These are phyloP conservation scores for Bacidia gigantensis DNA, from an alignment of 495 filamentous ascomycete species.

Conservation along the genomic window DNA sequence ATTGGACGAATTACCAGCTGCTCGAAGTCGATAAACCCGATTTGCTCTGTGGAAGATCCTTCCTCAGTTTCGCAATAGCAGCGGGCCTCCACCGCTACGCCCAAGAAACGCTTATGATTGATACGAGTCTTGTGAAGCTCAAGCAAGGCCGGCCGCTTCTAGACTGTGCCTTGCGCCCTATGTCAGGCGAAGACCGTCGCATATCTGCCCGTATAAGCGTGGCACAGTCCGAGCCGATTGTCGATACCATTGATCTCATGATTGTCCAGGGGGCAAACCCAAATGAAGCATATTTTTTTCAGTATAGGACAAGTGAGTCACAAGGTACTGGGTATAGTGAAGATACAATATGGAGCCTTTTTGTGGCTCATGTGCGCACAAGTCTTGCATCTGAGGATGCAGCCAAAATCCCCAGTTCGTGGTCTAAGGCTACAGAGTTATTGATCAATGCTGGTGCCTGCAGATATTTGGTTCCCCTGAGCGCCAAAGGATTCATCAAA, in stretches of 20 bases:
- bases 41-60: no score
- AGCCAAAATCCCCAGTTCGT: no score
- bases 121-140: not conserved
- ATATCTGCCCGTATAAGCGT: not conserved
- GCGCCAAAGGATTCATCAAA: no score
- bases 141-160: not conserved
- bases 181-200: not conserved
- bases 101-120: not conserved
- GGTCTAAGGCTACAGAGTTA: no score
- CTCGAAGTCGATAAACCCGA: no score
- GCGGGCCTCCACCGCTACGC: not conserved
- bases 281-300: no score
- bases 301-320: no score
- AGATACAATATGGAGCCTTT: not conserved
- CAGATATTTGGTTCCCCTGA: no score
- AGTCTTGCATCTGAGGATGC: no score
- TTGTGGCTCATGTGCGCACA: no score
- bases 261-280: not conserved
- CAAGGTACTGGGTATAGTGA: not conserved
- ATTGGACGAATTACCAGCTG: no score
- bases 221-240: not conserved
- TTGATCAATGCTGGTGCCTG: no score
- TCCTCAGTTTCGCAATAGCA: not conserved
- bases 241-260: not conserved
- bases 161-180: not conserved